These are phyloP conservation scores for Plasmodium ovale DNA, from an alignment of 169 alveolate genomes.

Conservation along the genomic window DNA sequence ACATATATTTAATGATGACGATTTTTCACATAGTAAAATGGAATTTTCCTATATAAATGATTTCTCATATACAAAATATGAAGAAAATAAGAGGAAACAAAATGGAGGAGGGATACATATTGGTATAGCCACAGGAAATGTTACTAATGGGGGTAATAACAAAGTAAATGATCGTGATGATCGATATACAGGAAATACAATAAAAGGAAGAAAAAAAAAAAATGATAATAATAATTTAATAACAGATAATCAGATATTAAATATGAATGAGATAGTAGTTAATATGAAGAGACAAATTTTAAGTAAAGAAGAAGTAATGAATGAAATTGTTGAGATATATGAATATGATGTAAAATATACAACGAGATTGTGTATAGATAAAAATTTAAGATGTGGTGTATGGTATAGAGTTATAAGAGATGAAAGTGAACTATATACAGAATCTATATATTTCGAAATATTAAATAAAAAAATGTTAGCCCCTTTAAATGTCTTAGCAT, in stretches of 20 bases:
- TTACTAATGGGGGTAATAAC: not conserved
- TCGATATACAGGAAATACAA: not conserved
- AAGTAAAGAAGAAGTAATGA: constrained; percentile 84
- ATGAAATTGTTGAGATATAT: constrained; percentile 91
- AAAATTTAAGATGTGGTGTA: constrained; percentile 94
- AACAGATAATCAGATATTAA: constrained; percentile 18
- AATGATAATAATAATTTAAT: constrained; percentile 1
- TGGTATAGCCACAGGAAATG: not conserved
- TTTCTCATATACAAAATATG: constrained; percentile 37
- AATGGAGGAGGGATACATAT: not conserved
- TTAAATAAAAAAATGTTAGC: constrained; percentile 86
- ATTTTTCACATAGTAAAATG: constrained; percentile 40
- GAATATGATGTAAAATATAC: constrained; percentile 97
- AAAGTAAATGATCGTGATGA: not conserved
- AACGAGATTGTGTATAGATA: constrained; percentile 95
- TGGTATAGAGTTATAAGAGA: constrained; percentile 94
- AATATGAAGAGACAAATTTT: constrained; percentile 76
- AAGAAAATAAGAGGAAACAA: constrained; percentile 13
- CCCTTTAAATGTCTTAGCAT: constrained; percentile 95
- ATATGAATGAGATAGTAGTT: constrained; percentile 62
- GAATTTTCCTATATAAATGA: constrained; percentile 58
- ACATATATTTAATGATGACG: constrained; percentile 63
- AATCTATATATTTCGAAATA: constrained; percentile 55
- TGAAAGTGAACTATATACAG: constrained; percentile 77
- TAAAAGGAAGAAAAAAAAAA: not conserved